phyloP scores from a whole-genome alignment of 805 yeast genomes.

The fission yeast (Schizosaccharomyces pombe) region ASM294v3 CU329670.1:797001-797500 shows the following conservation, averaged over 20 bases:
- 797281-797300: not conserved
- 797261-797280: not conserved
- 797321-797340: not conserved
- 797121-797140: not conserved
- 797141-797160: not conserved
- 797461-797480: not conserved
- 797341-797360: constrained; percentile 1
- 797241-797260: not conserved
- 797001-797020: not conserved
- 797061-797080: not conserved
- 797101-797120: not conserved
- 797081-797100: not conserved
- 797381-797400: constrained; percentile 6
- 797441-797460: constrained; percentile 7
- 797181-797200: not conserved
- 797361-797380: constrained; percentile 10
- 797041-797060: not conserved
- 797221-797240: not conserved
- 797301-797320: not conserved
- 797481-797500: not conserved
- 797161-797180: not conserved
- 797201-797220: not conserved
- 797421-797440: constrained; percentile 34
- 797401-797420: constrained; percentile 46
- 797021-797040: not conserved